Percentiles rank a stretch among this genome's conserved stretches.
Conservation (phyloP, 352 stramenopile genomes). For the Pythium periplocum region DNA sequence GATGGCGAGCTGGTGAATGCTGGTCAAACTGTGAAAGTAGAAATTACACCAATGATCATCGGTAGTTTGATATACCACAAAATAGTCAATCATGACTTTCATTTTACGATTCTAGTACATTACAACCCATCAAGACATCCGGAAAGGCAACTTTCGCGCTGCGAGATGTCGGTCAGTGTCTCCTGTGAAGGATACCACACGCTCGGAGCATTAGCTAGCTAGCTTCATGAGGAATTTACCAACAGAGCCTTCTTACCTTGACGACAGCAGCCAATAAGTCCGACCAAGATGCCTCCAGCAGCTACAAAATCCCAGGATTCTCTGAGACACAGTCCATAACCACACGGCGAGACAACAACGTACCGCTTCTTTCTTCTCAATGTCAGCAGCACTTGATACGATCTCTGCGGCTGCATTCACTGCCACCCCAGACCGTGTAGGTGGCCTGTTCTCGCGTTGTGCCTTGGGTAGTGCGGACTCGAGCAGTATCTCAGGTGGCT, state of each 20-base stretch:
- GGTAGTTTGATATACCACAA: too few species aligned
- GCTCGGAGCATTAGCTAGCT: too few species aligned
- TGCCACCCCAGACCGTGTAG: background rate
- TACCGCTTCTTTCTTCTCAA: conserved; percentile 49
- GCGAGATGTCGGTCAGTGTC: too few species aligned
- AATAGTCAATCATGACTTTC: too few species aligned
- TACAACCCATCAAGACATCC: too few species aligned
- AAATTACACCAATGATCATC: too few species aligned
- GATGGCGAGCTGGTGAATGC: too few species aligned
- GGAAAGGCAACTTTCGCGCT: too few species aligned
- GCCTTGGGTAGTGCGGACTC: background rate
- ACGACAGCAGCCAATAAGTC: conserved; percentile 47
- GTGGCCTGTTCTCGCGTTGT: background rate
- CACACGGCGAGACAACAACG: conserved; percentile 2
- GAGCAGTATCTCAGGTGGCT: background rate
- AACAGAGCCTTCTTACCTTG: conserved; percentile 15
- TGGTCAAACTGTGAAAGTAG: too few species aligned
- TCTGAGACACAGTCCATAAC: background rate
- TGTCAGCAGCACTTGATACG: conserved; percentile 34
- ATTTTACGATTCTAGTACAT: too few species aligned
- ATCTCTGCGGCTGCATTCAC: conserved; percentile 29
- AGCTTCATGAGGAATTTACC: too few species aligned
- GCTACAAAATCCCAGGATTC: conserved; percentile 16
- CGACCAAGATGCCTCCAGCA: conserved; percentile 52
- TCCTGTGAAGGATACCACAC: too few species aligned